Base-by-base conservation (phyloP, 1,284 basidiomycete species). In the Stygiomarasmius scandens region DNA sequence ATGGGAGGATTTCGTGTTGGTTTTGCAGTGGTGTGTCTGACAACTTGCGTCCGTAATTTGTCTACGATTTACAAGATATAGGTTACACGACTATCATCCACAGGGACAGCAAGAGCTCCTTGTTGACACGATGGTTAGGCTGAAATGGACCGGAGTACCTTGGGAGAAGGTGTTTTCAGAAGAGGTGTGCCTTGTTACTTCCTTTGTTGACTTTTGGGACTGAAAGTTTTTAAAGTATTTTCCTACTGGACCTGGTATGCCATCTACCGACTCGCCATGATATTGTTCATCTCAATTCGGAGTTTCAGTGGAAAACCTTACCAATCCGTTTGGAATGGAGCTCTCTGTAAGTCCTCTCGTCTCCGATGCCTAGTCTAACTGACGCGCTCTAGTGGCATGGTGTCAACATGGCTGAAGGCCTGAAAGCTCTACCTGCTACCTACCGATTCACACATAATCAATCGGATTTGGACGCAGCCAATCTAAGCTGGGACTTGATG, bases 1-100 rank as follows among this genome's bases (percentile, higher is more conserved):
- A 45, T 85, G 82, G 83, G 81, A 84, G 66, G 82, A 85, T 62
- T 84, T 83, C 61, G 79, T 82, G 36, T 78, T 83, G 8, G 68
- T 72, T 27, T 62, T 83, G 60, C 81, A 84, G 67, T 84, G 83
- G 82, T 82, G 61, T 38, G 69, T 57, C 11, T 4, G 19, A 10
- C 43, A 54, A 41, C 14, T 47, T 36, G 41, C 52, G 10, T 52
- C 34, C n/a, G 23, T 54, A 23, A 34, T 29, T 38, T 25, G 24
- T 6, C 25, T 22, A 12, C 27, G 14, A 16, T 19, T 41, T 6
- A 41, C 16, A 32, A 32, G 29, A 32, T 43, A 12, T 46, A 84
- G 81, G 82, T 67, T 84, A 36, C 79, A 83, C 60, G 81, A 84
- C 56, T 74, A 77, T 62, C 74, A 83, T 59, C 81, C 81, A 0